Evolutionary conservation across 2,329 filamentous ascomycete genomes (phyloP), one percentile per base, ranked within the genome.

Genomic region (Cladosporium cucumerinum): DNA sequence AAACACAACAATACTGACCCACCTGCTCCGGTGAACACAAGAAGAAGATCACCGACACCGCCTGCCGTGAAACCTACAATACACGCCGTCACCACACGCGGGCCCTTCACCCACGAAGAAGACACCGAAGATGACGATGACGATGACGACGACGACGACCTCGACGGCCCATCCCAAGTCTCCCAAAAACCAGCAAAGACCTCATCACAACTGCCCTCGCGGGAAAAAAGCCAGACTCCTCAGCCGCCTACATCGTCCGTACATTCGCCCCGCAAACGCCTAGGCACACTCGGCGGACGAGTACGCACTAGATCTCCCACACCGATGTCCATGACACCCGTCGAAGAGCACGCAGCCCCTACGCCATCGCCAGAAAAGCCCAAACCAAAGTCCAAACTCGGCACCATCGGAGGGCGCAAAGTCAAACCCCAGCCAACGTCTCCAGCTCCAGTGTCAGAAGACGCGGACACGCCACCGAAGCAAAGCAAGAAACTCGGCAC

Each of bases 351-450:
- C n/a, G 2, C 51, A 32, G 2, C 25, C 3, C 25, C 34, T 5
- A 36, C 57, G 6, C 30, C 23, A 28, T 14, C 23, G 18, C 26
- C 55, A 28, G 21, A 28, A 11, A 34, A 57, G 2, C 34, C 65
- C 16, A 70, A 64, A 43, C 48, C 59, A 21, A 68, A 66, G 28
- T n/a, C 61, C 18, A 69, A 67, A 48, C 66, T 72, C 16, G 70
- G 70, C 23, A 65, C 58, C 0, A 66, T 70, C 14, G 70, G 70
- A 36, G 71, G 70, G 2, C 65, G 65, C 43, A 68, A 68, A 46
- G 54, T 57, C 25, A 39, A 43, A 11, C 18, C 62, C 23, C 26
- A 14, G 10, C 23, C 39, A 21, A 12, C 46, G 5, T 39, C 62
- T 14, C 28, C 58, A 8, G 14, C 58, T 10, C 36, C 16, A 16